phyloP scores from a whole-genome alignment of 169 alveolate species.

The Plasmodium knowlesi region DNA sequence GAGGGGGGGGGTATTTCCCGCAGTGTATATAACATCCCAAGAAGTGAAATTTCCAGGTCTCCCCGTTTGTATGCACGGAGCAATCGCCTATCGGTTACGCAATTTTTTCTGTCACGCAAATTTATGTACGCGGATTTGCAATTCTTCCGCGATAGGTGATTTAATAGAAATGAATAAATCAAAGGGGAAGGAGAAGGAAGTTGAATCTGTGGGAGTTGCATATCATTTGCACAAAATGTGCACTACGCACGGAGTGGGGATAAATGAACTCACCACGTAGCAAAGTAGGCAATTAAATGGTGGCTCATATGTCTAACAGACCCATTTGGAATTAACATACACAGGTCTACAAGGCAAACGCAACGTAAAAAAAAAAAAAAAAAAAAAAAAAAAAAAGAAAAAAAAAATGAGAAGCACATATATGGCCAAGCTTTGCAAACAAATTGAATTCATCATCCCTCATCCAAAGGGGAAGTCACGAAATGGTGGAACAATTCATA shows the following conservation, averaged over 20 bases:
- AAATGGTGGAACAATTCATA: neutral
- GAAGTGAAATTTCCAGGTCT: neutral
- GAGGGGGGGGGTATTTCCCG: neutral
- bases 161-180: neutral
- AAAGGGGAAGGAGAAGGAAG: neutral
- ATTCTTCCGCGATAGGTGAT: neutral
- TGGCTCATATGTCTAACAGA: neutral
- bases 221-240: neutral
- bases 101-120: neutral
- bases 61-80: neutral
- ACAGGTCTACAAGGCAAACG: neutral
- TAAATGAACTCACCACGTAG: neutral
- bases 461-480: neutral
- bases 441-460: neutral
- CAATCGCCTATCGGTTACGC: neutral
- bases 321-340: neutral
- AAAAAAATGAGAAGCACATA: neutral
- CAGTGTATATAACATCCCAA: neutral
- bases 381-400: neutral
- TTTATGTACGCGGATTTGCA: neutral
- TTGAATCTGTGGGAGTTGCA: neutral
- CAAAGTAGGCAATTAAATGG: neutral
- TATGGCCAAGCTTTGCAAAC: neutral
- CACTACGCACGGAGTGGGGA: neutral
- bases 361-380: neutral